These are phyloP conservation scores for Globisporangium heterothallicum DNA, from an alignment of 352 stramenopile species.

Conservation along the genomic window DNA sequence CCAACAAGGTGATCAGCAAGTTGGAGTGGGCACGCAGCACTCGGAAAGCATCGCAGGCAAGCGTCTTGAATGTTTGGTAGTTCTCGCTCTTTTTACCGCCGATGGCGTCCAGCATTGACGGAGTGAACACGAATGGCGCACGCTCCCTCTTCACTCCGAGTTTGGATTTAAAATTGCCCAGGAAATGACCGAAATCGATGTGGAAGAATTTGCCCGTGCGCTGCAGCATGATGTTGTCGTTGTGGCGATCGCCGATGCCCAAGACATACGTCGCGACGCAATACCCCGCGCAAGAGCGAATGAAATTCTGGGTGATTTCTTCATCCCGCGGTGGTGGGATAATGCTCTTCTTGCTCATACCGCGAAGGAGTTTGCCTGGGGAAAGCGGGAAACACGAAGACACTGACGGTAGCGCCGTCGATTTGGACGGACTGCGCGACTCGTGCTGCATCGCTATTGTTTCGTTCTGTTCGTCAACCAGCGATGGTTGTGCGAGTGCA, in stretches of 20 bases:
- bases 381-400: conserved; percentile 55
- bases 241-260: conserved; percentile 92
- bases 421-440: conserved; percentile 14
- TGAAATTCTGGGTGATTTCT: conserved; percentile 84
- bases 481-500: neutral
- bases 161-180: conserved; percentile 95
- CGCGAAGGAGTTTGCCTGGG: conserved; percentile 24
- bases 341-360: conserved; percentile 21
- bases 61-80: conserved; percentile 69
- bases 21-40: conserved; percentile 72
- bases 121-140: conserved; percentile 91
- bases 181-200: conserved; percentile 96
- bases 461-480: neutral
- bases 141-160: conserved; percentile 88
- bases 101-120: conserved; percentile 84
- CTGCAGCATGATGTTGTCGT: conserved; percentile 96
- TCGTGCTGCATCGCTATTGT: neutral
- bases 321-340: conserved; percentile 22
- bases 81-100: conserved; percentile 70
- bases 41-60: conserved; percentile 63
- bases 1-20: conserved; percentile 76
- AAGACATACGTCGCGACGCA: conserved; percentile 92
- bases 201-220: conserved; percentile 92
- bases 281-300: conserved; percentile 87
- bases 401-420: conserved; percentile 17